Evolutionary conservation across 257 asterid genomes (phyloP).

Genomic region (Cruciata laevipes): DNA sequence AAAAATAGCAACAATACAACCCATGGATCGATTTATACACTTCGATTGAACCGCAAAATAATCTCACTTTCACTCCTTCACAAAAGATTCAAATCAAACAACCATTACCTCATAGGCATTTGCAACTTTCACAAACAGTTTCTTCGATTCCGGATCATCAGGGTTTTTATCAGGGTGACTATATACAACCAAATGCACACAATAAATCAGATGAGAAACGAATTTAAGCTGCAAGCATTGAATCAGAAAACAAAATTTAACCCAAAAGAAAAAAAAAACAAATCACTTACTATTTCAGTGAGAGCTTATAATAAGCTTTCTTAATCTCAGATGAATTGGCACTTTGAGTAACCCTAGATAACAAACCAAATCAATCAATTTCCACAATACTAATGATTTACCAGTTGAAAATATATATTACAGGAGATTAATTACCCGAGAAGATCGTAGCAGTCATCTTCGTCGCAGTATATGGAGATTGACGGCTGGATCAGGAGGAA

Average conservation of each 20-base stretch:
- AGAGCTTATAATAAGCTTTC: constrained; percentile 53
- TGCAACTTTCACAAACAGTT: constrained; percentile 70
- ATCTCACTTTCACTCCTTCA: neutral
- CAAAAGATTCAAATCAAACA: neutral
- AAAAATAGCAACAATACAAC: neutral
- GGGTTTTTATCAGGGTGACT: constrained; percentile 97
- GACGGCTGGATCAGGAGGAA: constrained; percentile 59
- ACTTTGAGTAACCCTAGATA: constrained; percentile 37
- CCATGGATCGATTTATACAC: neutral
- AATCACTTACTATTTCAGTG: constrained; percentile 59
- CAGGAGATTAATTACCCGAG: constrained; percentile 47
- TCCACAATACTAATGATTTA: neutral
- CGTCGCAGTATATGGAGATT: constrained; percentile 83
- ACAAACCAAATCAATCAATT: neutral
- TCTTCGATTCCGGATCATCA: constrained; percentile 86
- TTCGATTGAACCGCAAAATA: neutral
- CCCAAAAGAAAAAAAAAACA: neutral
- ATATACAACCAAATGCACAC: neutral
- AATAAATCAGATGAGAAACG: constrained; percentile 5
- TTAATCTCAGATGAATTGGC: constrained; percentile 44
- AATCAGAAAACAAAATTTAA: neutral
- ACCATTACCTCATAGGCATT: constrained; percentile 82
- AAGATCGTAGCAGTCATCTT: constrained; percentile 93
- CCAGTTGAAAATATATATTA: neutral
- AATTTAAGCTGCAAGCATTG: neutral